Base-by-base conservation (phyloP, 257 asterid species). In the Solanum tarapatanum region DNA sequence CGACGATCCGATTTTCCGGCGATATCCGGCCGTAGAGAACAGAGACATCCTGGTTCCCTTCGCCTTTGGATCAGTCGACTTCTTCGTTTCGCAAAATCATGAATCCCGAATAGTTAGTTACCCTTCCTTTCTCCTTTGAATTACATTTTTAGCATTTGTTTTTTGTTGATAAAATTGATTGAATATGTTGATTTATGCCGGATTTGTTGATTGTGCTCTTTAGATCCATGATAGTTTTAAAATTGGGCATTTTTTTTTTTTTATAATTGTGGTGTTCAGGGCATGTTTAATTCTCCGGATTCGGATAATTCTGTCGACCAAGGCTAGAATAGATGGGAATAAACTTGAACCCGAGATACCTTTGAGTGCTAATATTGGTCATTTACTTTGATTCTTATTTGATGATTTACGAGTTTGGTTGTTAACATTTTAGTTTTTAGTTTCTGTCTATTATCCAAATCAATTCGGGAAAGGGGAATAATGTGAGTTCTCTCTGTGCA, bases 71-170 rank as follows among this genome's bases (percentile, higher is more conserved):
- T 73, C 72, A 32, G 17, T 6, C 64, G 24, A 2, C 48, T 86
- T 84, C 82, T 33, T 73, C 26, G 16, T 33, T 73, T 76, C 33
- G 39, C 84, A 43, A 80, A 80, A 72, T 32, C 58, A 86, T 86
- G 88, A 86, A 86, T 72, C 88, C 88, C 58, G 84, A 86, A 86
- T 72, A 86, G 88, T 86, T 72, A 86, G 41, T 36, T 86, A 4
- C 37, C 37, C 8, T 41, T 68, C 26, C 13, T 41, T 39, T 11
- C 13, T 32, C 36, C 21, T 24, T 68, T 68, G 60, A 28, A 41
- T 85, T 73, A 28, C 30, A 32, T 68, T 26, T 17, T 3, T 69
- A 28, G 83, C 12, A 41, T 85, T 69, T n/a, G 28, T 41, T 39
- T 68, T 68, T 5, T 32, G 37, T 33, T 28, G 28, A 19, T 19